Evolutionary conservation across 2,329 filamentous ascomycete species (phyloP).

Genomic region (Clonostachys sp.): DNA sequence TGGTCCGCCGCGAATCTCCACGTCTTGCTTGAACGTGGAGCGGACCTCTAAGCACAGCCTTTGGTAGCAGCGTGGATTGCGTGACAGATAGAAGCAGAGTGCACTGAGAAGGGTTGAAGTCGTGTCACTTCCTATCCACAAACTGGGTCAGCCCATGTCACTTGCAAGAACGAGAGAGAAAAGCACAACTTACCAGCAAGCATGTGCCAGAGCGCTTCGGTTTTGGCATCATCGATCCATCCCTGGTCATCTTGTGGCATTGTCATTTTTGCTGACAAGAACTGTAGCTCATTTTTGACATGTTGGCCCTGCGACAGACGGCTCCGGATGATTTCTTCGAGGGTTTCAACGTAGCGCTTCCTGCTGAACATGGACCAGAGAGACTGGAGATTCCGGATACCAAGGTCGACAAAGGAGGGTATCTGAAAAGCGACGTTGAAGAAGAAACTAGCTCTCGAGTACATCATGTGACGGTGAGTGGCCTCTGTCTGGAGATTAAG

Average conservation of each 20-base stretch:
- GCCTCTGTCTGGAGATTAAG: constrained; percentile 1
- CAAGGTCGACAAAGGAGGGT: too few relatives aligned
- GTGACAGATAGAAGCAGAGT: constrained; percentile 4
- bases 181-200: not conserved
- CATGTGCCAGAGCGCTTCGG: not conserved
- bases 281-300: not conserved
- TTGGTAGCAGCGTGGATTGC: constrained; percentile 1
- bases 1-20: constrained; percentile 6
- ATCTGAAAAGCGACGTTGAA: too few relatives aligned
- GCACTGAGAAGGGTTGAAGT: constrained; percentile 3
- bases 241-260: not conserved
- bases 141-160: too few relatives aligned
- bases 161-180: not conserved
- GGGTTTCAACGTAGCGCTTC: not conserved
- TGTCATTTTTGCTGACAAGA: not conserved
- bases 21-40: constrained; percentile 23
- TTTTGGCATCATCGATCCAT: not conserved
- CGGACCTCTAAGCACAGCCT: constrained; percentile 27
- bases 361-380: too few relatives aligned
- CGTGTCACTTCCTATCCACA: constrained; percentile 1
- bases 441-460: too few relatives aligned
- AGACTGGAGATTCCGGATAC: too few relatives aligned
- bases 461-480: too few relatives aligned
- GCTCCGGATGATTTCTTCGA: not conserved
- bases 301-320: not conserved